Base-by-base conservation (phyloP, 805 yeast genomes). In the Jamesozyma rosinii region DNA sequence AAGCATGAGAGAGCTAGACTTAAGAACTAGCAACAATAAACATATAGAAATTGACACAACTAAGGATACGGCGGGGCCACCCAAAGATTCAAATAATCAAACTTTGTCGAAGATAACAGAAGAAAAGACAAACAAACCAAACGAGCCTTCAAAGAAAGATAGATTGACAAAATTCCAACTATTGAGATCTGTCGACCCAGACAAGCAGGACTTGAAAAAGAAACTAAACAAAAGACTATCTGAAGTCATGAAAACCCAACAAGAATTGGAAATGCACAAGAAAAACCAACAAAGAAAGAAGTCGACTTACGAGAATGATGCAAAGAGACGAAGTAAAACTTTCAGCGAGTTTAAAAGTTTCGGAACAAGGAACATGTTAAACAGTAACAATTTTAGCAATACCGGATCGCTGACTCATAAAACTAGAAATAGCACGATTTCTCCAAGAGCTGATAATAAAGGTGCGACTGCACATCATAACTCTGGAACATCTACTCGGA, bases 241-340 rank as follows among this genome's bases (percentile, higher is more conserved):
- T 19, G 63, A 56, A 27, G 62, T 60, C 5, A 52, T 57, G 49
- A 49, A 61, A 36, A 55, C 57, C 22, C 65, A 60, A 45, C 61
- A 59, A 40, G 58, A 58, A 38, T 57, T 51, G 35, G 54, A 50
- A 35, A 50, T 52, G 15, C 49, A 54, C 24, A 51, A 53, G 35
- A 52, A 47, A 31, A 58, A 55, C 19, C 54, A 53, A n/a, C 55
- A 54, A 33, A 56, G 55, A 43, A 51, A 59, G 18, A 54, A 51
- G 43, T 47, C 61, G 2, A 55, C 53, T n/a, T 35, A 53, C 19
- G 59, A 52, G 32, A 59, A 53, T n/a, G 61, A 55, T 17, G 32
- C 45, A n/a, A 50, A 47, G 38, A 45, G 54, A 26, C 47, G 55
- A 31, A 47, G 35, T 37, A 44, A 37, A 26, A 40, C 37, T 5